Evolutionary conservation across 257 asterid species (phyloP), one percentile per base, ranked within the genome.

Genomic region (Coffea eugenioides): DNA sequence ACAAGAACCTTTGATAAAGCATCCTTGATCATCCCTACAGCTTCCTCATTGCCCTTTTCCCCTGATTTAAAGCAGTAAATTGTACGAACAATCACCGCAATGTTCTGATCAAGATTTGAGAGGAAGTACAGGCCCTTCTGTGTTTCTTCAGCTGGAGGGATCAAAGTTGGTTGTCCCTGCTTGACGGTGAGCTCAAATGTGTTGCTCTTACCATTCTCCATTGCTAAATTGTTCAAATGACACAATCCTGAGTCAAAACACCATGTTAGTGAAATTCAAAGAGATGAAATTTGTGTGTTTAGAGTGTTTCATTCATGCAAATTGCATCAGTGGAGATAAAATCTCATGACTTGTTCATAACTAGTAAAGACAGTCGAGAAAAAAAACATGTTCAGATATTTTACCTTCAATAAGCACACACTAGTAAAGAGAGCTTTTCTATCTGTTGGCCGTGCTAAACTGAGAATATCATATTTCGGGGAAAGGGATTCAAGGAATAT

Each of bases 101-200:
- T 93, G 80, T 95, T 95, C 84, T 95, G 99, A 74, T 95, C 99
- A 4, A 95, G 88, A 71, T 93, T 93, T 2, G 98, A 95, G 23
- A 93, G 81, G 85, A 87, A 92, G 81, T 95, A 92, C 48, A 76
- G 83, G 16, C 92, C 92, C 18, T 84, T 92, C 64, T 45, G 62
- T 13, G 96, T 95, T 67, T 89, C 91, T 74, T 90, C 94, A 14
- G 91, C 88, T 5, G 97, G 98, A 20, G 86, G 80, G 43, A 95
- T 88, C 75, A 95, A 75, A 8, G 81, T 83, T 11, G 91, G 90
- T 74, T 82, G 78, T 57, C 93, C 92, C 85, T 87, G 95, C 59
- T 87, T 87, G 52, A 95, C 92, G 6, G 13, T 73, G n/a, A 95
- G 84, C 56, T 79, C 88, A 59, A 81, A 73, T n/a, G 70, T 84